Evolutionary conservation across 1,284 basidiomycete species (phyloP), one percentile per base, ranked within the genome.

Genomic region (Cerioporus squamosus): DNA sequence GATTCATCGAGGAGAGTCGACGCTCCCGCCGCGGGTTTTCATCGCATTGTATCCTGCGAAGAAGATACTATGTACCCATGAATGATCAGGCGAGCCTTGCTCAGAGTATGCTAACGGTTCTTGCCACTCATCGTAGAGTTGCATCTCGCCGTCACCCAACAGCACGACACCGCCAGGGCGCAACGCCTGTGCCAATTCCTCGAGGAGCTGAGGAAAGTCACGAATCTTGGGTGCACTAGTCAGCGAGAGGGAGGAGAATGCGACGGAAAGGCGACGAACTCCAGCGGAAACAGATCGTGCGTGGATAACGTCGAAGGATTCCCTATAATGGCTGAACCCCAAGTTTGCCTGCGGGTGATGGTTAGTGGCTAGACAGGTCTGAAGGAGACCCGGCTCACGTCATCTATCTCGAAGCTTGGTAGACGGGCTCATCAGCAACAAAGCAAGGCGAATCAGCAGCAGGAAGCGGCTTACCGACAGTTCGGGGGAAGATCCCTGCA

Each of bases 41-140:
- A 75, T 74, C 3, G 73, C 71, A 55, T 71, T 73, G 53, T 74
- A 74, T 2, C 69, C 66, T 0, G 72, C 70, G 46, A 75, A 72
- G 55, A 74, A 73, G 7, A 75, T 59, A 14, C 68, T 68, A 20
- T 74, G 70, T 8, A 66, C 68, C 72, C 70, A 74, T 2, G 70
- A 70, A 42, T 71, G 70, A 1, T 61, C 67, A 2, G 67, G 66
- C 12, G 65, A 48, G 14, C 67, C 71, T 47, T 63, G 64, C 23
- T 71, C 69, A 2, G 64, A 54, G 49, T 66, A 73, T 1, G 72
- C 49, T 20, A 75, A 49, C 5, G 71, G 68, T 23, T 63, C 64
- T 49, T 66, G 59, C 36, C 68, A 54, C 49, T 74, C 73, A 59
- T 76, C 72, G 60, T 70, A 76, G 4, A 75, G 59, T 51, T 74